These are phyloP conservation scores for Hypoxylon sp. DNA, from an alignment of 2,329 filamentous ascomycete genomes.

Conservation along the genomic window DNA sequence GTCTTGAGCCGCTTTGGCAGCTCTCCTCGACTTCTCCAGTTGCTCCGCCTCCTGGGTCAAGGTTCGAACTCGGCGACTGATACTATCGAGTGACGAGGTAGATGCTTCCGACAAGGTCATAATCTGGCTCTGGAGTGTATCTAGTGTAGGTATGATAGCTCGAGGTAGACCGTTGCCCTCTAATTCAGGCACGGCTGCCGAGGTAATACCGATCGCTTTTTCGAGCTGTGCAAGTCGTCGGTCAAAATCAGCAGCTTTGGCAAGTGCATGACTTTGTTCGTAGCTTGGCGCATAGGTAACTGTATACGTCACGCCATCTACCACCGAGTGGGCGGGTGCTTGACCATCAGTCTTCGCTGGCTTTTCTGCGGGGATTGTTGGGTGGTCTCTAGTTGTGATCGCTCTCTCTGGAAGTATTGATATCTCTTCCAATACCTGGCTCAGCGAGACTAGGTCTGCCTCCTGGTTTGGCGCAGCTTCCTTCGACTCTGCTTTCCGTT, in stretches of 20 bases:
- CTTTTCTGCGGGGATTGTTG: conserved; percentile 50
- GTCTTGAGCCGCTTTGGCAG: conserved; percentile 74
- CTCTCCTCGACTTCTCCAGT: conserved; percentile 75
- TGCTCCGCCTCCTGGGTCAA: conserved; percentile 80
- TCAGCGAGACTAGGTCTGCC: conserved; percentile 77
- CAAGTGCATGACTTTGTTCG: conserved; percentile 78
- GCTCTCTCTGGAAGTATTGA: conserved; percentile 55
- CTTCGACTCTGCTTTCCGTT: conserved; percentile 64
- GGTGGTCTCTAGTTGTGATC: conserved; percentile 43
- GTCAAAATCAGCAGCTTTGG: conserved; percentile 90
- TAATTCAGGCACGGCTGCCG: conserved; percentile 75
- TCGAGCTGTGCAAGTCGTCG: conserved; percentile 84
- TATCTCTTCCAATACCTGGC: conserved; percentile 79
- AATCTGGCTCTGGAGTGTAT: conserved; percentile 85
- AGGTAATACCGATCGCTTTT: conserved; percentile 82
- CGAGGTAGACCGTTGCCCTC: conserved; percentile 70
- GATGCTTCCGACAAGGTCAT: conserved; percentile 80
- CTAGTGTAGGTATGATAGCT: conserved; percentile 86
- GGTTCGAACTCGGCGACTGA: conserved; percentile 78
- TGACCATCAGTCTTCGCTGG: conserved; percentile 44
- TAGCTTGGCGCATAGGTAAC: conserved; percentile 76
- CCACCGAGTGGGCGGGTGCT: conserved; percentile 33
- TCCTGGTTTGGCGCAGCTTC: conserved; percentile 61
- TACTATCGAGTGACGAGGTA: conserved; percentile 79
- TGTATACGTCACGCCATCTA: conserved; percentile 69